phyloP scores from a whole-genome alignment of 2,329 filamentous ascomycete genomes.

The Plectosphaerella cucumerina region DNA sequence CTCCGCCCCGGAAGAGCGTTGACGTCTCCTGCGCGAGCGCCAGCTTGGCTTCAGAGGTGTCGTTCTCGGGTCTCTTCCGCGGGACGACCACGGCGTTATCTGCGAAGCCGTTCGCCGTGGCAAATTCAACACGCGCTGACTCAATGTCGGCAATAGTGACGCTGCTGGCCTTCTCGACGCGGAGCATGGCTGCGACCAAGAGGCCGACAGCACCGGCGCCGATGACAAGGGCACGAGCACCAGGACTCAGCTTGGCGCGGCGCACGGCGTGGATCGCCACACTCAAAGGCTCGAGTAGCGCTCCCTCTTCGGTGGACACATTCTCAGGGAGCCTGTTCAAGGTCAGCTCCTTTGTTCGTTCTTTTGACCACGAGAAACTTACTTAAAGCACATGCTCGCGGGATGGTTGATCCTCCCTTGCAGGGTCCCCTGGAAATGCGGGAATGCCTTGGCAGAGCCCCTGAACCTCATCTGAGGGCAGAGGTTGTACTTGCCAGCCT shows the following conservation, averaged over 20 bases:
- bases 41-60: conserved; percentile 15
- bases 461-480: conserved; percentile 28
- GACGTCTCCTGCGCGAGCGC: conserved; percentile 16
- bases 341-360: not conserved
- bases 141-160: not conserved
- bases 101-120: conserved; percentile 22
- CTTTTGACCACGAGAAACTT: not conserved
- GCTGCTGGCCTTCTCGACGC: not conserved
- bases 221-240: conserved; percentile 22
- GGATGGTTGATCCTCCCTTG: conserved; percentile 26
- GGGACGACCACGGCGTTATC: conserved; percentile 16
- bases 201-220: conserved; percentile 31
- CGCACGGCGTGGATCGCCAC: conserved; percentile 15
- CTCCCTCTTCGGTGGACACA: conserved; percentile 11
- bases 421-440: conserved; percentile 27
- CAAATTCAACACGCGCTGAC: not conserved
- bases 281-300: conserved; percentile 12
- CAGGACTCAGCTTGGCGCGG: conserved; percentile 11
- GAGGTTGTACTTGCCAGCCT: conserved; percentile 37
- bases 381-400: conserved; percentile 23
- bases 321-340: not conserved
- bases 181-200: not conserved
- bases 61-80: conserved; percentile 5
- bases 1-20: not conserved
- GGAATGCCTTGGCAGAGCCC: conserved; percentile 18